Percentiles rank a stretch among this genome's conserved stretches.
Conservation (phyloP, 2,329 filamentous ascomycete genomes). For the Orbilia brochopaga region DNA sequence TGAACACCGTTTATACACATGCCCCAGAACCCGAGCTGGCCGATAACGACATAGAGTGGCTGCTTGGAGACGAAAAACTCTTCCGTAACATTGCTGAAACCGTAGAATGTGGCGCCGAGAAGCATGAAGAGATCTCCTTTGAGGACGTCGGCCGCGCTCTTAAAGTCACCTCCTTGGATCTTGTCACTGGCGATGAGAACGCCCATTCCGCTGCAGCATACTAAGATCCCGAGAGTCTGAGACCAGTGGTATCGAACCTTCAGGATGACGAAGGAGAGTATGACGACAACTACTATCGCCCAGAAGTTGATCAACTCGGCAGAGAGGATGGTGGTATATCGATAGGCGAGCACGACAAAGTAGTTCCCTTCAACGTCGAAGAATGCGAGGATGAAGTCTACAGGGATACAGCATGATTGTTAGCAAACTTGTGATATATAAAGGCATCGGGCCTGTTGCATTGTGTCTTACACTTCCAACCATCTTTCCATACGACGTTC, state of each 20-base stretch:
- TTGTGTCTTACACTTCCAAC: conserved; percentile 74
- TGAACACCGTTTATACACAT: conserved; percentile 90
- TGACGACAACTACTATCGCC: conserved; percentile 91
- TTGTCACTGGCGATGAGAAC: conserved; percentile 54
- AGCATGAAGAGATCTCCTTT: conserved; percentile 94
- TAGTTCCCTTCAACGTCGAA: conserved; percentile 97
- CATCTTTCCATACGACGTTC: conserved; percentile 69
- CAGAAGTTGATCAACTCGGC: conserved; percentile 98
- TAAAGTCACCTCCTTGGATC: conserved; percentile 60
- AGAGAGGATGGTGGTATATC: conserved; percentile 87
- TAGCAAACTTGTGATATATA: not conserved
- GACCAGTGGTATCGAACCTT: conserved; percentile 86
- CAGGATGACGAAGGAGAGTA: conserved; percentile 81
- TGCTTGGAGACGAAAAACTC: conserved; percentile 89
- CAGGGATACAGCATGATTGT: conserved; percentile 1
- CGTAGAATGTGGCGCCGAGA: conserved; percentile 87
- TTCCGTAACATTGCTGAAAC: conserved; percentile 86
- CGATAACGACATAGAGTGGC: conserved; percentile 77
- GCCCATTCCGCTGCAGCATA: conserved; percentile 82
- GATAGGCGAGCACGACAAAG: conserved; percentile 93
- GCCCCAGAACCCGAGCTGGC: conserved; percentile 86
- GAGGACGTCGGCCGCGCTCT: conserved; percentile 69
- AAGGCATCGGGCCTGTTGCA: not conserved
- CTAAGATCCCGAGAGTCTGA: conserved; percentile 83
- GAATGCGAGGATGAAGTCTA: conserved; percentile 83